phyloP scores from a whole-genome alignment of 2,329 filamentous ascomycete genomes.

The Plectosphaerella cucumerina region DNA sequence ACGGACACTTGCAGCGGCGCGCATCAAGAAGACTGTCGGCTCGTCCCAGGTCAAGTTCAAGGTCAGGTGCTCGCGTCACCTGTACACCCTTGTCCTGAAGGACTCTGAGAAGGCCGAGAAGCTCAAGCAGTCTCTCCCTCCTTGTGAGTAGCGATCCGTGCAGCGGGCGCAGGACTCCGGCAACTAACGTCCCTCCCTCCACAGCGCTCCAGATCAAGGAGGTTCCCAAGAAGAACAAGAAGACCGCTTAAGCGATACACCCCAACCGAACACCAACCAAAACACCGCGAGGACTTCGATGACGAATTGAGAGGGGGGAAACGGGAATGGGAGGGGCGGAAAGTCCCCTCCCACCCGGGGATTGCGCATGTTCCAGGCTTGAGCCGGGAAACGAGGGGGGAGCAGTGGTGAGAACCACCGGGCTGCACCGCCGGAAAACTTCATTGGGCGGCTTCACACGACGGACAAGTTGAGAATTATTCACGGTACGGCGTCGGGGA shows the following conservation, averaged over 20 bases:
- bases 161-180: too few species aligned
- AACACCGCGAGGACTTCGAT: conserved; percentile 1
- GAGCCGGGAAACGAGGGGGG: background rate
- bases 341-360: background rate
- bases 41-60: conserved; percentile 98
- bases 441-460: background rate
- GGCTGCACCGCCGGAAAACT: background rate
- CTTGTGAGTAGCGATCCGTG: conserved; percentile 51
- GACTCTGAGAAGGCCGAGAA: conserved; percentile 99
- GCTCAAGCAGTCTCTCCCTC: conserved; percentile 98
- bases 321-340: background rate
- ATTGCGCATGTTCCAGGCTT: background rate
- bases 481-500: conserved; percentile 3
- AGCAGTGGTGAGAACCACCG: background rate
- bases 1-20: conserved; percentile 58
- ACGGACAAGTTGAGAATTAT: background rate
- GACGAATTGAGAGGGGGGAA: conserved; percentile 1
- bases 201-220: conserved; percentile 50
- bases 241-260: conserved; percentile 26
- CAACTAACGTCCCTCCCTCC: conserved; percentile 4
- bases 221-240: conserved; percentile 53
- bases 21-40: conserved; percentile 95
- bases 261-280: too few species aligned
- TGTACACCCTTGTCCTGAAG: conserved; percentile 98
- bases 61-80: conserved; percentile 94